phyloP scores from a whole-genome alignment of 225 moss, liverwort and hornwort species.

The Marchantia paleacea region DNA sequence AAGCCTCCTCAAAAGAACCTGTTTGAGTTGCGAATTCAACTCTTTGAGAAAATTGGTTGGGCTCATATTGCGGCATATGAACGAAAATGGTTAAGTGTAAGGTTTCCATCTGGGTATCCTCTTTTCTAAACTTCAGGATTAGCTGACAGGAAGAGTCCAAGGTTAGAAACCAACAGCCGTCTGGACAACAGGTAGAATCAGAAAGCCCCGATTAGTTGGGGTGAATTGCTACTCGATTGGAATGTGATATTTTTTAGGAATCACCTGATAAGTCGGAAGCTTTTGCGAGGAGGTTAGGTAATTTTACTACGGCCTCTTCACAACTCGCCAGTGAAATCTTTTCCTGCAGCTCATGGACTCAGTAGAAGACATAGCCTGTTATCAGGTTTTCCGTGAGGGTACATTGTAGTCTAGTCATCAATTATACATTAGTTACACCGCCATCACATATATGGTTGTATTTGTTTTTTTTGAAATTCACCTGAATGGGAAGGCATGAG shows the following conservation, averaged over 20 bases:
- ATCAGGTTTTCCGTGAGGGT: too few species aligned
- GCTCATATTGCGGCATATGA: slow-evolving; percentile 80
- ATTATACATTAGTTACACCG: too few species aligned
- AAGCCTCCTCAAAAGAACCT: slow-evolving; percentile 84
- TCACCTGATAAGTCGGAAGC: too few species aligned
- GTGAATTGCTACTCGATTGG: neutral
- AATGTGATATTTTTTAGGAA: neutral
- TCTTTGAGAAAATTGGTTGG: slow-evolving; percentile 73
- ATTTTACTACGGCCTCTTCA: too few species aligned
- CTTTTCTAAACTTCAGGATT: slow-evolving; percentile 49
- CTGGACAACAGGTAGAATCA: neutral
- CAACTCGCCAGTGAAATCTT: too few species aligned
- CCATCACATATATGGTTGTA: too few species aligned
- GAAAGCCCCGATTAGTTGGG: neutral
- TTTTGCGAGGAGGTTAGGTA: too few species aligned
- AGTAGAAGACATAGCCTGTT: too few species aligned
- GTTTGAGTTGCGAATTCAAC: slow-evolving; percentile 64
- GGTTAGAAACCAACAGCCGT: neutral
- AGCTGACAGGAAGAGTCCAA: neutral
- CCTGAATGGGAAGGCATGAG: neutral
- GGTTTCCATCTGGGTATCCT: slow-evolving; percentile 69
- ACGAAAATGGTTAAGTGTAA: slow-evolving; percentile 65
- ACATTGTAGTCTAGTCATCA: too few species aligned
- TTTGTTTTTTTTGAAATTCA: neutral
- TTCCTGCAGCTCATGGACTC: too few species aligned